Conservation (phyloP, 2,329 filamentous ascomycete genomes). For the Aspergillus proliferans region DNA sequence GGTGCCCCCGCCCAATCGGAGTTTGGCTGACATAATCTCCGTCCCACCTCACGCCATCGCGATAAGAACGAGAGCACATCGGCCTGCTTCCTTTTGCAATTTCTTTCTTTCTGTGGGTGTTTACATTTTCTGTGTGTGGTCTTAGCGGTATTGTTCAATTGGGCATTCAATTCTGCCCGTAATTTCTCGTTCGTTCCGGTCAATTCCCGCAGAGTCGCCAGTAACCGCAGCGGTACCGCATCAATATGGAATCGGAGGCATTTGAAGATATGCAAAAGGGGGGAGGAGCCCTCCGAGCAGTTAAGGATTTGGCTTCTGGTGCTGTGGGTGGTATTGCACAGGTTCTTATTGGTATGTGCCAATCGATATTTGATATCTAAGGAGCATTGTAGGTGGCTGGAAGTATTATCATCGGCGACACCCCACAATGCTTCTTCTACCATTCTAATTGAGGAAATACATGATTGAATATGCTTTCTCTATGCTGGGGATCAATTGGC, state of each 20-base stretch:
- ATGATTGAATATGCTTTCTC: no score
- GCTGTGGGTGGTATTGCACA: constrained; percentile 90
- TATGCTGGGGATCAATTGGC: constrained; percentile 3
- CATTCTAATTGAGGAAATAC: no score
- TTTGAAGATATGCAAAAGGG: constrained; percentile 33
- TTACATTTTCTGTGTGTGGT: neutral
- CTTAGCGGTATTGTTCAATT: neutral
- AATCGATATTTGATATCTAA: neutral
- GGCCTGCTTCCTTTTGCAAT: neutral
- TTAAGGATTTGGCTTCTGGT: constrained; percentile 87
- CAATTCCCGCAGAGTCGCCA: neutral
- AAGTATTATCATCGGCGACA: no score
- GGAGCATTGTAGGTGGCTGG: no score
- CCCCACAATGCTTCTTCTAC: no score
- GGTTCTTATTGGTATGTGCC: constrained; percentile 76
- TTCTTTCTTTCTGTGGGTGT: constrained; percentile 1
- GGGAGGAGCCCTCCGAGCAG: constrained; percentile 50
- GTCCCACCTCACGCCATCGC: constrained; percentile 7
- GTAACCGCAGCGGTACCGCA: neutral
- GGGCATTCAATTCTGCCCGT: neutral
- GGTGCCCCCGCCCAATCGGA: constrained; percentile 29
- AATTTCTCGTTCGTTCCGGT: constrained; percentile 3
- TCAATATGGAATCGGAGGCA: constrained; percentile 28
- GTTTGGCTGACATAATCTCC: neutral
- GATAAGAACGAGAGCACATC: constrained; percentile 3